Conservation (phyloP, 129 eudicot species). For the Flaveria robusta region DNA sequence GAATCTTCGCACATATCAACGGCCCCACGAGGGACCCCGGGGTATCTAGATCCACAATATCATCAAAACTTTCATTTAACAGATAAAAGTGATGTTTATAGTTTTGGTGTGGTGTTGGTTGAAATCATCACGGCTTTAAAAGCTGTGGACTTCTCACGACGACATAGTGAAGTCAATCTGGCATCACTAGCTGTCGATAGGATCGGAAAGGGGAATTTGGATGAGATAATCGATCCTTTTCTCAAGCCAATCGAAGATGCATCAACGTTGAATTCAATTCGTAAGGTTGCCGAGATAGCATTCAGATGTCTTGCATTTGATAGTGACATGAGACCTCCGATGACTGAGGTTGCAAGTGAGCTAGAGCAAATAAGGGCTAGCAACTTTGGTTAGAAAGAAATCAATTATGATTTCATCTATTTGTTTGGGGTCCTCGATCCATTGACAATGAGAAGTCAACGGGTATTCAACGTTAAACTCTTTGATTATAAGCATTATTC, state of each 20-base stretch:
- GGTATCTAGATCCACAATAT: constrained; percentile 82
- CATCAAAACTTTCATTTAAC: constrained; percentile 69
- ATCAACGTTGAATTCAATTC: constrained; percentile 41
- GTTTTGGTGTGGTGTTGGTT: constrained; percentile 74
- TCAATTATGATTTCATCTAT: constrained; percentile 20
- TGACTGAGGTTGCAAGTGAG: constrained; percentile 66
- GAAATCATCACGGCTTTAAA: constrained; percentile 69
- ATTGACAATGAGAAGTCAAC: constrained; percentile 33
- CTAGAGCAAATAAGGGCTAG: constrained; percentile 52
- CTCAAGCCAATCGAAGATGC: constrained; percentile 35
- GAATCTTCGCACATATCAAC: constrained; percentile 70
- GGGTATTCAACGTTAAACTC: background rate
- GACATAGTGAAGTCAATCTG: constrained; percentile 51
- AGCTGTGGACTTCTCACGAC: constrained; percentile 65
- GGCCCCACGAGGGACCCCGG: constrained; percentile 85
- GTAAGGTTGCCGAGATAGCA: constrained; percentile 69
- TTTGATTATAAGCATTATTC: too few relatives aligned
- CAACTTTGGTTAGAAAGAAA: constrained; percentile 26
- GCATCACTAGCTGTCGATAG: constrained; percentile 64
- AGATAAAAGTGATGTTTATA: constrained; percentile 78
- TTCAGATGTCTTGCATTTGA: constrained; percentile 68
- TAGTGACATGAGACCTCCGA: constrained; percentile 75
- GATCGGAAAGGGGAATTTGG: constrained; percentile 63
- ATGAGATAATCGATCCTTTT: constrained; percentile 66
- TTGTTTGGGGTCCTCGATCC: constrained; percentile 19